Evolutionary conservation across 441 rosid genomes (phyloP).

Genomic region (Sinapis alba): DNA sequence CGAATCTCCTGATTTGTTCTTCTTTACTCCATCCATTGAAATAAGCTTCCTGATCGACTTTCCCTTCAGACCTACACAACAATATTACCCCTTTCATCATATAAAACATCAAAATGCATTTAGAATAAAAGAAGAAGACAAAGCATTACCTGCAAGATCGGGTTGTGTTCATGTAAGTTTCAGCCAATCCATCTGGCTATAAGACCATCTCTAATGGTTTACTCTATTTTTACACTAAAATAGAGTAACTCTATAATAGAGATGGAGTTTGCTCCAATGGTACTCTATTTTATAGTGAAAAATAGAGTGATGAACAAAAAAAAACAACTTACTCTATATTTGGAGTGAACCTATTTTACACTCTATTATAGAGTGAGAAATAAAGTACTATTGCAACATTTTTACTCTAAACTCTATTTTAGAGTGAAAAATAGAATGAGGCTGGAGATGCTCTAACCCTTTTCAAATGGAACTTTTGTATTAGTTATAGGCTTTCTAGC

Average conservation of each 20-base stretch:
- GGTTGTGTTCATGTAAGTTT: conserved; percentile 76
- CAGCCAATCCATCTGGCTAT: conserved; percentile 91
- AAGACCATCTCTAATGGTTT: no score
- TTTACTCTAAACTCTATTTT: no score
- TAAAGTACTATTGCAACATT: no score
- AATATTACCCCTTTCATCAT: background rate
- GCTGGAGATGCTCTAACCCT: conserved; percentile 66
- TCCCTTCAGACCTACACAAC: conserved; percentile 69
- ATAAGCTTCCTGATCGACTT: conserved; percentile 75
- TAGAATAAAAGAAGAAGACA: background rate
- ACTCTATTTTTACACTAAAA: no score
- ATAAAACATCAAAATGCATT: background rate
- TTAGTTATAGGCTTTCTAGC: conserved; percentile 59
- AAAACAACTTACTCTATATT: no score
- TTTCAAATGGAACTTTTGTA: conserved; percentile 86
- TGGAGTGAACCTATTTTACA: no score
- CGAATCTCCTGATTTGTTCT: conserved; percentile 69
- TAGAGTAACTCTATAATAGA: no score
- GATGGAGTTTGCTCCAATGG: no score
- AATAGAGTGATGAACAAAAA: no score
- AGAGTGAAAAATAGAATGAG: no score
- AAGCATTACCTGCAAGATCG: conserved; percentile 81
- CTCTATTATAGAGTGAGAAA: no score
- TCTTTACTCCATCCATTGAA: conserved; percentile 72
- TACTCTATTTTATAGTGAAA: no score